Evolutionary conservation across 164 flowering plant genomes (phyloP), one percentile per base, ranked within the genome.

Genomic region (Chloranthus sessilifolius): DNA sequence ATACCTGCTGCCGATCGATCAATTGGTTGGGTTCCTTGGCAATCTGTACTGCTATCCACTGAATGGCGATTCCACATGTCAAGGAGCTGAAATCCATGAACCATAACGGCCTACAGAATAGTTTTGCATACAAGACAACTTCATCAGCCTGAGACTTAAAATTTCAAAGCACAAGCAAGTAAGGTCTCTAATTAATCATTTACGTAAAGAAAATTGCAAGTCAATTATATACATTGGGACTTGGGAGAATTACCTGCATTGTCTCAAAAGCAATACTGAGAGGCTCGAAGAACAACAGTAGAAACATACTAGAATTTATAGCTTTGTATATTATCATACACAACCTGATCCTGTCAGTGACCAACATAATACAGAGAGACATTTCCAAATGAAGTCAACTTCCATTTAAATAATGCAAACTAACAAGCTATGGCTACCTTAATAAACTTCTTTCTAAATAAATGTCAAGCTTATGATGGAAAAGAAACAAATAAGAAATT

Each of bases 1-100:
- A 44, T 62, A 85, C 99, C 99, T 69, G 85, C 71, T 2, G 74
- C 63, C 51, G 84, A 73, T 47, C 75, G 53, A 67, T 81, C 80
- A 52, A 86, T 66, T 35, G 63, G 33, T 16, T 74, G 80, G n/a
- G 73, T 74, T 45, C 68, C 60, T 49, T 65, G 71, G 64, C 80
- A 76, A 61, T 66, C 65, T 53, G 67, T 43, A 30, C 52, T 55
- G 50, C 60, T 69, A 65, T 73, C 75, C 49, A 74, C 72, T 11
- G 92, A 76, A 72, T 82, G 79, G 55, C 87, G 83, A 52, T 81
- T 60, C 84, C 88, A 82, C 66, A 88, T 68, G 56, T 94, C 99
- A 80, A 94, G 80, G 54, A 88, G 68, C 77, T 94, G 99, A 64
- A 94, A 94, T 27, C 99, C 99, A 74, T 94, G 97, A 56, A 86